Base-by-base conservation (phyloP, 768 basidiomycete species). In the Termitomyces sp. region DNA sequence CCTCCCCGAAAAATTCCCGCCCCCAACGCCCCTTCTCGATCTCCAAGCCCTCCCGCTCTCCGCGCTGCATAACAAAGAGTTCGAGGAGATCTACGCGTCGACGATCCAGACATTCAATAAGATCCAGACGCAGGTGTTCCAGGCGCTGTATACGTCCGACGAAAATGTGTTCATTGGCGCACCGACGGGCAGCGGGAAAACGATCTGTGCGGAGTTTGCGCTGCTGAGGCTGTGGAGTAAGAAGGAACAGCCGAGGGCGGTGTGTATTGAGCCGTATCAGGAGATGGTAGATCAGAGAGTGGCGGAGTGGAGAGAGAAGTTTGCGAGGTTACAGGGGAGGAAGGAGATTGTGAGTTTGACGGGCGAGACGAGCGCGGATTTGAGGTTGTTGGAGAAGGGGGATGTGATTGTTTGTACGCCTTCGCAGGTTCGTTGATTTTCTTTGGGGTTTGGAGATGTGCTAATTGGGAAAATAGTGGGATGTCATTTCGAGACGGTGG, bases 81-180 rank as follows among this genome's bases (percentile, higher is more conserved):
- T 88, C 66, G 94, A 98, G 72, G 80, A 81, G 1, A 84, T 98
- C 47, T 99, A 98, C 72, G 84, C 86, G 1, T 84, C 82, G 17
- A 85, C 85, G 0, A 87, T 98, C 65, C 81, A 86, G 63, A 87
- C 86, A 0, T 98, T 98, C 82, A 98, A 98, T 84, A 99, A 98
- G 75, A 98, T 98, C 63, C 97, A 98, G 72, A 98, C 94, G 0
- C 97, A 98, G 74, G 96, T 97, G 49, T 98, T 99, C 88, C 95
- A 98, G 68, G 96, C 96, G 0, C 81, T 99, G 0, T 99, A 98
- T 72, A 94, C 92, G 0, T 88, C 94, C 0, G 96, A 98, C 68
- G 97, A 98, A 69, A 98, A 96, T 67, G 89, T 96, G 46, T 96
- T 98, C 70, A 87, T 99, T 60, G 96, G 95, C 20, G 97, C 96